Conservation (phyloP, 805 yeast species). For the Phaffomyces thermotolerans region DNA sequence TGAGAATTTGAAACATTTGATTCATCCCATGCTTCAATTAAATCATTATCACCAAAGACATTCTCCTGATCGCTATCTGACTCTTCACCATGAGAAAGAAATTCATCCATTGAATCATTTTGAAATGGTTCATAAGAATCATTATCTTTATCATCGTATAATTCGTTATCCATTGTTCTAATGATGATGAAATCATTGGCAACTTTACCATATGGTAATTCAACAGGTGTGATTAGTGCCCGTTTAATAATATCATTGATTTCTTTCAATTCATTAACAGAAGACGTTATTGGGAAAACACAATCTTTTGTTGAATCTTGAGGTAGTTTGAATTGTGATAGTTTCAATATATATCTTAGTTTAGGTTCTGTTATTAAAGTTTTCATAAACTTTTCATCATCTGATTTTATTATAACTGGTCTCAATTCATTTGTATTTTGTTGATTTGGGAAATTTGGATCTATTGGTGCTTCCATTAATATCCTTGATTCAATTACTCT, state of each 20-base stretch:
- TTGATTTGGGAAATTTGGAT: neutral
- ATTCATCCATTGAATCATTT: slow-evolving; percentile 29
- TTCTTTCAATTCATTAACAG: slow-evolving; percentile 27
- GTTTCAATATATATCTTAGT: slow-evolving; percentile 38
- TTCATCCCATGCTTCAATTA: slow-evolving; percentile 13
- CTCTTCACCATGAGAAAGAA: slow-evolving; percentile 11
- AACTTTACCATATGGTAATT: slow-evolving; percentile 27
- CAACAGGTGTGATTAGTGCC: slow-evolving; percentile 32
- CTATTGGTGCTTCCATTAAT: slow-evolving; percentile 1
- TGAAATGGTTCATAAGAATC: slow-evolving; percentile 24
- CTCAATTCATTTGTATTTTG: neutral
- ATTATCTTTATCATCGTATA: slow-evolving; percentile 21
- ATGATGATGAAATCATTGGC: slow-evolving; percentile 29
- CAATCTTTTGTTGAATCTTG: slow-evolving; percentile 32
- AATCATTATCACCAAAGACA: slow-evolving; percentile 15
- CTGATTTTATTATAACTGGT: slow-evolving; percentile 15
- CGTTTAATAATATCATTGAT: slow-evolving; percentile 33
- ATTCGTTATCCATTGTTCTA: slow-evolving; percentile 10
- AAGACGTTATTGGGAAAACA: slow-evolving; percentile 28
- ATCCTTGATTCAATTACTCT: slow-evolving; percentile 16
- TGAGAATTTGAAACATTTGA: slow-evolving; percentile 1
- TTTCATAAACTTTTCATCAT: slow-evolving; percentile 17
- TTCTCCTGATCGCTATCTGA: slow-evolving; percentile 28
- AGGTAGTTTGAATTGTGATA: slow-evolving; percentile 42
- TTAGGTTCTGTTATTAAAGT: slow-evolving; percentile 40